Evolutionary conservation across 257 asterid species (phyloP), one percentile per base, ranked within the genome.

Genomic region (Anisodus acutangulus): DNA sequence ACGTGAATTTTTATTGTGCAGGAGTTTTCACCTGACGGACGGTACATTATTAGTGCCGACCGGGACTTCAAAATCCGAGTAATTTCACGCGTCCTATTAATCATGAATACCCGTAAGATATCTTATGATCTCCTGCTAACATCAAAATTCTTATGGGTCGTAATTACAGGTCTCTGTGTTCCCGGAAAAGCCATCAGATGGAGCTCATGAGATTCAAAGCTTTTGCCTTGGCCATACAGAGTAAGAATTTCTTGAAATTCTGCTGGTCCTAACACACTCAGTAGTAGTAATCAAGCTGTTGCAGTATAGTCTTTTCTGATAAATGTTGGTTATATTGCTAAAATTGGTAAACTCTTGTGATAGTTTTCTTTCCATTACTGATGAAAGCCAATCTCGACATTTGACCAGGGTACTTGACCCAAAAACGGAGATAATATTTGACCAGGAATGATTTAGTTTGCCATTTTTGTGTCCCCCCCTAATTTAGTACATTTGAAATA

Each of bases 21-120:
- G 98, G 98, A 94, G 59, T 92, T 95, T 89, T 93, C 98, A 69
- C 98, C 95, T 5, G 97, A 97, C 43, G 94, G 94, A 51, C 86
- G 82, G 26, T 92, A 88, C 87, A 94, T 97, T 62, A 79, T 95
- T 76, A 93, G 96, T 86, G 95, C 98, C 19, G 98, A 97, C 66
- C 94, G 99, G 60, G 99, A 97, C 92, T 95, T 90, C 88, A 97
- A 97, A 91, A 97, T 94, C 84, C 97, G 99, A 70, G 99, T 97
- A 93, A 88, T 54, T 71, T 63, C 55, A 13, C 86, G 53, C 81
- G 69, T 85, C 15, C 59, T 70, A 57, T 80, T 76, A 39, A 53
- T 69, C 57, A 17, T 41, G 69, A 67, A 66, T 54, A 35, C 11
- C 37, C 13, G 15, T 53, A 59, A 60, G 54, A 43, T 60, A 9